Evolutionary conservation across 768 basidiomycete genomes (phyloP).

Genomic region (Boletus coccyginus): DNA sequence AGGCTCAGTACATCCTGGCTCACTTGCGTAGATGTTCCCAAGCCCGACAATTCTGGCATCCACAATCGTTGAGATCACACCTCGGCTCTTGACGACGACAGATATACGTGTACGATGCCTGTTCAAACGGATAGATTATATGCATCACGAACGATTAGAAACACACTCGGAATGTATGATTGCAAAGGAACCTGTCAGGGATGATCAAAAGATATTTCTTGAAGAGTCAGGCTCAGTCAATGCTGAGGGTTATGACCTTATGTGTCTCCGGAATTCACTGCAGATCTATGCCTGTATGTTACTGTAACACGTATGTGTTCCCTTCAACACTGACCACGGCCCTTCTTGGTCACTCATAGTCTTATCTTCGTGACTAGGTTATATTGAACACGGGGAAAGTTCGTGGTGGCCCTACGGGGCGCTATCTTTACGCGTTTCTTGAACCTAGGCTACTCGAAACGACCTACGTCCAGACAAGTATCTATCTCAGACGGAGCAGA

Average conservation of each 20-base stretch:
- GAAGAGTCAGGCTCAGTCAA: neutral
- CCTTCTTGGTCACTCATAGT: too few relatives aligned
- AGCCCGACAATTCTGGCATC: neutral
- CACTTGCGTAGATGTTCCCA: too few relatives aligned
- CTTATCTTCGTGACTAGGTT: too few relatives aligned
- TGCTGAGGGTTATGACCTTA: neutral
- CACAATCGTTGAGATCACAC: neutral
- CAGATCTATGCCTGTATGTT: too few relatives aligned
- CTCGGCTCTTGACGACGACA: too few relatives aligned
- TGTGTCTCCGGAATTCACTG: too few relatives aligned
- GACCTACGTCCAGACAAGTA: slow-evolving; percentile 2
- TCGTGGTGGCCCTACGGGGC: too few relatives aligned
- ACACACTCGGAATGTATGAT: neutral
- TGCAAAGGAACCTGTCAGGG: neutral
- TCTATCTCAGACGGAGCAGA: slow-evolving; percentile 3
- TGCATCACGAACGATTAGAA: neutral
- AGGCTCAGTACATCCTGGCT: too few relatives aligned
- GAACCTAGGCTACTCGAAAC: slow-evolving; percentile 3
- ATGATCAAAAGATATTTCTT: neutral
- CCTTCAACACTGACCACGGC: too few relatives aligned
- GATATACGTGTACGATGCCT: too few relatives aligned
- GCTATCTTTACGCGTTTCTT: neutral
- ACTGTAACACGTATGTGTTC: too few relatives aligned
- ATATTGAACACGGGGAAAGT: neutral
- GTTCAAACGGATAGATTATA: neutral